A percentile compares a stretch with the other conserved stretches of the same genome.
Conservation (phyloP, 2,329 filamentous ascomycete species). For the Epichloe sp. region DNA sequence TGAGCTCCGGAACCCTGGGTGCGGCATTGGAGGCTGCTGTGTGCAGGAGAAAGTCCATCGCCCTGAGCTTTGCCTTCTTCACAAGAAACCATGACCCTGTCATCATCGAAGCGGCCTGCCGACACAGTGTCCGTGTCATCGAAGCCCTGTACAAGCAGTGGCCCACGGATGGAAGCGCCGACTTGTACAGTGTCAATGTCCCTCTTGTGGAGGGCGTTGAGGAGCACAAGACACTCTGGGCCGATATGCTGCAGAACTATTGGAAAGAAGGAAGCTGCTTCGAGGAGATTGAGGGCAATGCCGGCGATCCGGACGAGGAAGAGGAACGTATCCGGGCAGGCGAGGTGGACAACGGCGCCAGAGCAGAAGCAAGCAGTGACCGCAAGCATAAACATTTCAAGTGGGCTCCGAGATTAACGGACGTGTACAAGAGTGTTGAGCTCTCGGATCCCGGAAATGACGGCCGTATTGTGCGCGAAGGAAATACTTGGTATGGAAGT, state of each 20-base stretch:
- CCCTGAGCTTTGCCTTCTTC: constrained; percentile 84
- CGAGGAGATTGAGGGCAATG: constrained; percentile 57
- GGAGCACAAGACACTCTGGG: constrained; percentile 62
- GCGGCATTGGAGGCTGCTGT: constrained; percentile 66
- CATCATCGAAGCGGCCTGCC: constrained; percentile 65
- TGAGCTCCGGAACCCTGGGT: constrained; percentile 66
- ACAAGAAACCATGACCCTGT: constrained; percentile 68
- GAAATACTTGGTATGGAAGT: constrained; percentile 59
- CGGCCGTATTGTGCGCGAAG: constrained; percentile 83
- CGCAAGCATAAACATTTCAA: constrained; percentile 83
- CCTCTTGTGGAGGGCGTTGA: constrained; percentile 69
- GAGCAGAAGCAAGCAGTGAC: constrained; percentile 16
- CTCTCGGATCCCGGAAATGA: constrained; percentile 71
- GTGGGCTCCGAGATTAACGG: constrained; percentile 78
- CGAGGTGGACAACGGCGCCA: constrained; percentile 21
- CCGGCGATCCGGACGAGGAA: constrained; percentile 51
- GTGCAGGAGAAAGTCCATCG: constrained; percentile 58
- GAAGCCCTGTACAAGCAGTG: constrained; percentile 68
- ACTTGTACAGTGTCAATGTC: constrained; percentile 87
- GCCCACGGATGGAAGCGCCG: constrained; percentile 50
- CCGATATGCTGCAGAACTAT: constrained; percentile 77
- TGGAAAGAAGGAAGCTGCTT: constrained; percentile 83
- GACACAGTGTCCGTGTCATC: constrained; percentile 62
- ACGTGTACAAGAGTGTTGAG: constrained; percentile 81
- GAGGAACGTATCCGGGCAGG: constrained; percentile 62